phyloP scores from a whole-genome alignment of 208 protist genomes.

The Leishmania major region DNA sequence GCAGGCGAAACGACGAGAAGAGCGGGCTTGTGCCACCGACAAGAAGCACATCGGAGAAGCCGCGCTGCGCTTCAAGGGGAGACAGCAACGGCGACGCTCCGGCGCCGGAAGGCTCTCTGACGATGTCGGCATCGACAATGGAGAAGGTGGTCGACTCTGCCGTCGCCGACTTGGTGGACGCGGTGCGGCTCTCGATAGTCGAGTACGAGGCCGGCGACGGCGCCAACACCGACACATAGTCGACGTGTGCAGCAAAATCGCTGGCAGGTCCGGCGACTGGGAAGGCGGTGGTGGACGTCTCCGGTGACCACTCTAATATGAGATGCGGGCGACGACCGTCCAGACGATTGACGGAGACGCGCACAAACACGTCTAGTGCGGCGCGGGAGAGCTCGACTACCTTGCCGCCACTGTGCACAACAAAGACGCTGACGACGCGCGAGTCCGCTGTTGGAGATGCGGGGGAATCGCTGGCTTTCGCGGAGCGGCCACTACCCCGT shows the following conservation, averaged over 20 bases:
- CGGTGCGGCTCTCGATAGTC: conserved; percentile 39
- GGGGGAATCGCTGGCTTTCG: neutral
- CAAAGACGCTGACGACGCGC: conserved; percentile 43
- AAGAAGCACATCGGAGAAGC: conserved; percentile 36
- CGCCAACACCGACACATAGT: conserved; percentile 40
- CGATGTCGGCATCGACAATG: conserved; percentile 28
- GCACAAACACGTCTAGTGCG: conserved; percentile 63
- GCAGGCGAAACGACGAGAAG: conserved; percentile 58
- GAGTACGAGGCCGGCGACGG: conserved; percentile 36
- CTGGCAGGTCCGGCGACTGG: conserved; percentile 66
- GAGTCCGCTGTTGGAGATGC: conserved; percentile 15
- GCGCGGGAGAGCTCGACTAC: conserved; percentile 60
- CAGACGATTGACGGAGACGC: conserved; percentile 35
- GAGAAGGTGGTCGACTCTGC: conserved; percentile 16
- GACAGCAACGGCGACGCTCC: conserved; percentile 14
- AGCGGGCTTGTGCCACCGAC: conserved; percentile 60
- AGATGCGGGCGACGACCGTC: conserved; percentile 70
- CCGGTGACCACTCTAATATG: conserved; percentile 57
- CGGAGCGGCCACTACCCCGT: neutral
- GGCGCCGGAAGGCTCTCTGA: conserved; percentile 1
- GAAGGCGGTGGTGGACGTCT: conserved; percentile 47
- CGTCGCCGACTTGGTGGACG: conserved; percentile 6
- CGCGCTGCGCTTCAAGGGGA: conserved; percentile 5
- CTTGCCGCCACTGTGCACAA: conserved; percentile 67
- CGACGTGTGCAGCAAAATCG: conserved; percentile 52